Conservation (phyloP, 176 grass and related monocot genomes). For the Thalia dealbata region DNA sequence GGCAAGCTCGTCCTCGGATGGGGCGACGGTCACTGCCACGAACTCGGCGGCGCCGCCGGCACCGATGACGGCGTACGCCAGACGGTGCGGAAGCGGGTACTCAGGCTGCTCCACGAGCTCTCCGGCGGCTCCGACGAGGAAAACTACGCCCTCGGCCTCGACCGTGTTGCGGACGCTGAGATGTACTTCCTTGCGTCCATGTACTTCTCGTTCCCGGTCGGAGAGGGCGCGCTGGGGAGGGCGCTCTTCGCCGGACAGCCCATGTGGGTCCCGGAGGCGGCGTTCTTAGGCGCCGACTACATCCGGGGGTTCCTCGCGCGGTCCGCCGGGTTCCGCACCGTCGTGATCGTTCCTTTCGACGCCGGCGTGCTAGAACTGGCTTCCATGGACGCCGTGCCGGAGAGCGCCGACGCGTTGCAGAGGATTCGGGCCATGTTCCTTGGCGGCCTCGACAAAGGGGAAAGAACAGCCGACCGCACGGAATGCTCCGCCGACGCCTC, state of each 20-base stretch:
- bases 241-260: slow-evolving; percentile 34
- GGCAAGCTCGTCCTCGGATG: slow-evolving; percentile 43
- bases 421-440: slow-evolving; percentile 35
- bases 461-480: neutral
- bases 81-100: slow-evolving; percentile 43
- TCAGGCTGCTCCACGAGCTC: slow-evolving; percentile 52
- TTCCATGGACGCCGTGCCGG: slow-evolving; percentile 37
- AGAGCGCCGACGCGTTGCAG: slow-evolving; percentile 34
- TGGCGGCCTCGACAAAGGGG: neutral
- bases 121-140: slow-evolving; percentile 51
- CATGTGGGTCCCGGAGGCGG: slow-evolving; percentile 40
- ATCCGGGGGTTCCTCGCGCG: slow-evolving; percentile 49
- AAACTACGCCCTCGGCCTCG: slow-evolving; percentile 43
- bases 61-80: neutral
- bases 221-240: slow-evolving; percentile 45
- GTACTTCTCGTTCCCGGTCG: slow-evolving; percentile 75
- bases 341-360: slow-evolving; percentile 59
- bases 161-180: slow-evolving; percentile 54
- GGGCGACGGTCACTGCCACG: slow-evolving; percentile 85
- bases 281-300: slow-evolving; percentile 21
- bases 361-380: slow-evolving; percentile 75
- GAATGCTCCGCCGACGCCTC: neutral
- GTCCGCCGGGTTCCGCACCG: slow-evolving; percentile 54
- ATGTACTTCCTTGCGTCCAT: slow-evolving; percentile 91
- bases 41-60: slow-evolving; percentile 1